These are phyloP conservation scores for Persicaria tinctoria DNA, from an alignment of 148 eudicot genomes.

Conservation along the genomic window DNA sequence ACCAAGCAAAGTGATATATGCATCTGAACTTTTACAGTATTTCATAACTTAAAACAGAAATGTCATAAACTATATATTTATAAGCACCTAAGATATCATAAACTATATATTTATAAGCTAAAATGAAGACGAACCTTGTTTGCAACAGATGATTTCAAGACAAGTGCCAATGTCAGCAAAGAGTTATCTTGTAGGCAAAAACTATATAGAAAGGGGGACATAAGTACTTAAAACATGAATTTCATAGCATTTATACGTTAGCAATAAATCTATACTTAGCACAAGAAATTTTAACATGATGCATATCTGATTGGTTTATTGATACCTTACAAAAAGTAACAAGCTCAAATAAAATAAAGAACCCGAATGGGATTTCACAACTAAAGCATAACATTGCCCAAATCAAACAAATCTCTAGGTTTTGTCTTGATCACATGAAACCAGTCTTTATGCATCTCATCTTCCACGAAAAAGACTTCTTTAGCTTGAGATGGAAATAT, in stretches of 20 bases:
- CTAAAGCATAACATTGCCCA: too few species aligned
- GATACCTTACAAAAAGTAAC: neutral
- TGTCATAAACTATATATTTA: too few species aligned
- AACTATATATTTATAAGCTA: too few species aligned
- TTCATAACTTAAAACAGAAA: too few species aligned
- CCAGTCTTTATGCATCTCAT: too few species aligned
- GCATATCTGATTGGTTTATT: neutral
- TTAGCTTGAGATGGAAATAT: too few species aligned
- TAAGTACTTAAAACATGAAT: neutral
- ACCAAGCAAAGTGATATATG: too few species aligned
- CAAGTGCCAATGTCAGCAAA: neutral
- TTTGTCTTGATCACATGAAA: too few species aligned
- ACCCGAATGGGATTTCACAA: neutral
- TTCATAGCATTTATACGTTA: neutral
- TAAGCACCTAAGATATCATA: too few species aligned
- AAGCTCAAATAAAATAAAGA: neutral
- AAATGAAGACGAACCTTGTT: neutral
- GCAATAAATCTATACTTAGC: neutral
- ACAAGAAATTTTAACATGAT: neutral
- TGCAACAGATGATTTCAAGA: too few species aligned
- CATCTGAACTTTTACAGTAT: too few species aligned
- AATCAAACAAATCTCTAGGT: neutral
- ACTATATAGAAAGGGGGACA: neutral
- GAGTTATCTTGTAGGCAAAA: neutral
- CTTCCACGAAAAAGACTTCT: too few species aligned